These are phyloP conservation scores for Harringtonia aguacate DNA, from an alignment of 2,329 filamentous ascomycete genomes.

Conservation along the genomic window DNA sequence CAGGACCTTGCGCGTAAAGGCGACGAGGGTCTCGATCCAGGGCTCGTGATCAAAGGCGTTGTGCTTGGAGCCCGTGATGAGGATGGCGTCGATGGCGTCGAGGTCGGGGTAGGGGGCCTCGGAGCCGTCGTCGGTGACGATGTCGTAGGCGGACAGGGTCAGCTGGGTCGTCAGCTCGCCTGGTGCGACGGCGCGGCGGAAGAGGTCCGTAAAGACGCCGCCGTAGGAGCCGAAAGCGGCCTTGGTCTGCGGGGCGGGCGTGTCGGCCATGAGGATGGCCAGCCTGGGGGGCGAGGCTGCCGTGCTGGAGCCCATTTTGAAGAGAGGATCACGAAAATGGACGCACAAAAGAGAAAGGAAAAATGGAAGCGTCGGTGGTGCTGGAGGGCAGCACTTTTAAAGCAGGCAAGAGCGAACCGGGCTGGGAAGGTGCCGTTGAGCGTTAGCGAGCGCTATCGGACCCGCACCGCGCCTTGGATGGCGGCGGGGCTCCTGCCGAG, in stretches of 20 bases:
- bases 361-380: background rate
- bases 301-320: conserved; percentile 16
- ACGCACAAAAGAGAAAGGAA: conserved; percentile 1
- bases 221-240: conserved; percentile 62
- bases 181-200: conserved; percentile 40
- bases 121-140: conserved; percentile 49
- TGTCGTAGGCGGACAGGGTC: conserved; percentile 55
- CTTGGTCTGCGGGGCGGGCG: conserved; percentile 53
- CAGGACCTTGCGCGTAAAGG: conserved; percentile 44
- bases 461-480: too few species aligned
- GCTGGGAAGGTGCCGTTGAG: too few species aligned
- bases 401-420: background rate
- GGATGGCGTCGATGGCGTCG: conserved; percentile 66
- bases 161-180: conserved; percentile 33
- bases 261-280: conserved; percentile 83
- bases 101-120: conserved; percentile 54
- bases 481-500: too few species aligned
- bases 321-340: background rate
- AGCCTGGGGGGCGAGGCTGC: conserved; percentile 62
- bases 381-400: too few species aligned
- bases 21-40: conserved; percentile 68
- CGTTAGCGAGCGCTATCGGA: too few species aligned
- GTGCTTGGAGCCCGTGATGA: conserved; percentile 68
- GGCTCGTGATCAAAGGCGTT: conserved; percentile 63
- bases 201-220: conserved; percentile 54